Percentiles rank a stretch among this genome's conserved stretches.
Evolutionary conservation across 495 filamentous ascomycete species (phyloP).

Genomic region (Filosporella fistucella): DNA sequence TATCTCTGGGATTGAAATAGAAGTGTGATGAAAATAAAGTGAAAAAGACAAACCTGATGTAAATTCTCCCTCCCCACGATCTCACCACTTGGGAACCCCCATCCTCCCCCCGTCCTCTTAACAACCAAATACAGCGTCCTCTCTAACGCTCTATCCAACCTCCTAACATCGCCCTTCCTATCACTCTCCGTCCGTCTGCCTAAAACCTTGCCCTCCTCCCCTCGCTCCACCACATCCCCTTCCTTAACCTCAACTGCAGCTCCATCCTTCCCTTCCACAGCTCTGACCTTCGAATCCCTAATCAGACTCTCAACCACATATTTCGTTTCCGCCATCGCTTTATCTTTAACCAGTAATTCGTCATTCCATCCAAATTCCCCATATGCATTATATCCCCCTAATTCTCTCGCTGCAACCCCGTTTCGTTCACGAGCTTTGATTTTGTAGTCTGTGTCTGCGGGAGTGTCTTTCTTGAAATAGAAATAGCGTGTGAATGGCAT

Average conservation of each 20-base stretch:
- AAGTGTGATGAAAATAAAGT: neutral
- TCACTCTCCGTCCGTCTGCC: constrained; percentile 77
- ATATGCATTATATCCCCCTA: constrained; percentile 83
- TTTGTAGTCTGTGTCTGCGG: constrained; percentile 84
- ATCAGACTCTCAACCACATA: constrained; percentile 12
- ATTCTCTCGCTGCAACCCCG: constrained; percentile 68
- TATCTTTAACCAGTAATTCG: constrained; percentile 73
- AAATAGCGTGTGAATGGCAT: constrained; percentile 89
- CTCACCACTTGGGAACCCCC: constrained; percentile 72
- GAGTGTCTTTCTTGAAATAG: constrained; percentile 92
- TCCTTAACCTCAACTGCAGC: constrained; percentile 21
- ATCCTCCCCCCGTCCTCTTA: constrained; percentile 58
- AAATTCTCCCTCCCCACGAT: constrained; percentile 69
- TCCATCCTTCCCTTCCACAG: constrained; percentile 21
- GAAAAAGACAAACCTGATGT: constrained; percentile 59
- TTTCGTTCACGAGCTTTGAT: constrained; percentile 72
- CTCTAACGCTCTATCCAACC: constrained; percentile 71
- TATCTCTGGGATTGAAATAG: neutral
- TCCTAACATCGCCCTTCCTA: constrained; percentile 62
- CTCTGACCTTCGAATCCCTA: constrained; percentile 16
- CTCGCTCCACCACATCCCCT: constrained; percentile 56
- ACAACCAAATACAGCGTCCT: constrained; percentile 85
- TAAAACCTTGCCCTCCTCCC: no score
- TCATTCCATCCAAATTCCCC: constrained; percentile 81
- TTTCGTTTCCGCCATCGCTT: constrained; percentile 22